A percentile compares a stretch with the other conserved stretches of the same genome.
Conservation (phyloP, 2,329 filamentous ascomycete genomes). For the Pseudocercospora fijiensis region DNA sequence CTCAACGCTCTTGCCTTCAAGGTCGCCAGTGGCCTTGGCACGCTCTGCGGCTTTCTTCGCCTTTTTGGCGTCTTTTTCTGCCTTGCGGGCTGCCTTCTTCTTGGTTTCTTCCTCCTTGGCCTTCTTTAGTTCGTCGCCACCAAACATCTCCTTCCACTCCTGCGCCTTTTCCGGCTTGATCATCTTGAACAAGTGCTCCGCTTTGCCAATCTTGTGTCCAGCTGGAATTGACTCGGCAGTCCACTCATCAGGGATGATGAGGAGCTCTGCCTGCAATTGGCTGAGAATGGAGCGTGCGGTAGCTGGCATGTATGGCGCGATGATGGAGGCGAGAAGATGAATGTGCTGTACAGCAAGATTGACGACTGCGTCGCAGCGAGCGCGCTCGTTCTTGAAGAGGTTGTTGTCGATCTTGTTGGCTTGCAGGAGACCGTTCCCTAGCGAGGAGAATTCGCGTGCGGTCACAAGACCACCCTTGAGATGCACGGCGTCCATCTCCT, state of each 20-base stretch:
- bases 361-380: constrained; percentile 62
- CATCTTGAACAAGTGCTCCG: constrained; percentile 75
- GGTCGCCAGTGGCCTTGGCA: constrained; percentile 46
- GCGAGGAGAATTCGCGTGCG: constrained; percentile 65
- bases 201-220: constrained; percentile 78
- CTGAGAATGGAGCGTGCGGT: constrained; percentile 71
- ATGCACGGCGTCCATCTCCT: constrained; percentile 68
- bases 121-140: constrained; percentile 65
- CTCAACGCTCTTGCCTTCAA: constrained; percentile 67
- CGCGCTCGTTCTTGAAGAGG: constrained; percentile 59
- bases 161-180: constrained; percentile 80
- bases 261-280: constrained; percentile 61
- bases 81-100: constrained; percentile 57
- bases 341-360: constrained; percentile 81
- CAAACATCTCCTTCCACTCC: constrained; percentile 77
- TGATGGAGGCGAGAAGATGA: constrained; percentile 74
- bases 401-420: constrained; percentile 62
- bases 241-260: constrained; percentile 58
- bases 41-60: constrained; percentile 63
- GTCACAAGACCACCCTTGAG: constrained; percentile 65
- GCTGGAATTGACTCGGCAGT: constrained; percentile 59
- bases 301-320: constrained; percentile 82
- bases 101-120: constrained; percentile 68
- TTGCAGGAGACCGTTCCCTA: constrained; percentile 60
- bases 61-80: constrained; percentile 66